Evolutionary conservation across 2,329 filamentous ascomycete species (phyloP).

Genomic region (Dendrostoma leiphaemia): DNA sequence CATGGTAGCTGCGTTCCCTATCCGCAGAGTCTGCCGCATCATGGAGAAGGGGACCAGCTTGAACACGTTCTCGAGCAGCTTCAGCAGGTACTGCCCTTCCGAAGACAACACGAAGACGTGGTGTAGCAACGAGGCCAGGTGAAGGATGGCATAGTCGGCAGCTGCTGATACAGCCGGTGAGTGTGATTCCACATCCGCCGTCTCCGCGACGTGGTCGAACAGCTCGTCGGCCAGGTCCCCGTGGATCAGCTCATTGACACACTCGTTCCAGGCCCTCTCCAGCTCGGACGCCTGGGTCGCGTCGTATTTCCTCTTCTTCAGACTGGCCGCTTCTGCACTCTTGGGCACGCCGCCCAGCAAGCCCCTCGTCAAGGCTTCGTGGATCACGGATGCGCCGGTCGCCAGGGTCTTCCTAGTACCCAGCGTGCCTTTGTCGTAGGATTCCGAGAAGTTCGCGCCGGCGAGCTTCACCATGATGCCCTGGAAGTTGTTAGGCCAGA

Average conservation of each 20-base stretch:
- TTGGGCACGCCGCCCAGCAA: conserved; percentile 58
- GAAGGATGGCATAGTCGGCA: conserved; percentile 65
- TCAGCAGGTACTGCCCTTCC: conserved; percentile 72
- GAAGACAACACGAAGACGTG: conserved; percentile 71
- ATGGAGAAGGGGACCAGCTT: conserved; percentile 69
- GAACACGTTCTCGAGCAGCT: conserved; percentile 68
- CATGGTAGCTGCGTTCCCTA: conserved; percentile 81
- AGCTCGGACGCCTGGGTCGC: conserved; percentile 58
- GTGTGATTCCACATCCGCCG: conserved; percentile 62
- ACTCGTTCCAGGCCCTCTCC: conserved; percentile 63
- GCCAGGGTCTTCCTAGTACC: conserved; percentile 74
- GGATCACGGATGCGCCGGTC: conserved; percentile 66
- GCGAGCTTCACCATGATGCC: conserved; percentile 60
- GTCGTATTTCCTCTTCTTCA: conserved; percentile 49
- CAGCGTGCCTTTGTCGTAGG: conserved; percentile 75
- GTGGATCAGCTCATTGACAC: conserved; percentile 65
- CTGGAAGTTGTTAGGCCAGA: conserved; percentile 64
- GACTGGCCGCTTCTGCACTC: conserved; percentile 22
- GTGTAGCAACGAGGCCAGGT: conserved; percentile 72
- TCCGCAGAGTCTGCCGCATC: conserved; percentile 68
- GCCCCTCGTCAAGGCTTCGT: conserved; percentile 68
- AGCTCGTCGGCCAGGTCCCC: conserved; percentile 64
- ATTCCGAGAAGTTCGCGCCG: conserved; percentile 71
- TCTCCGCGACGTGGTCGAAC: conserved; percentile 59
- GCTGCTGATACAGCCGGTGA: conserved; percentile 61